A percentile compares a stretch with the other conserved stretches of the same genome.
Conservation (phyloP, 352 stramenopile species). For the Phytophthora cajani region DNA sequence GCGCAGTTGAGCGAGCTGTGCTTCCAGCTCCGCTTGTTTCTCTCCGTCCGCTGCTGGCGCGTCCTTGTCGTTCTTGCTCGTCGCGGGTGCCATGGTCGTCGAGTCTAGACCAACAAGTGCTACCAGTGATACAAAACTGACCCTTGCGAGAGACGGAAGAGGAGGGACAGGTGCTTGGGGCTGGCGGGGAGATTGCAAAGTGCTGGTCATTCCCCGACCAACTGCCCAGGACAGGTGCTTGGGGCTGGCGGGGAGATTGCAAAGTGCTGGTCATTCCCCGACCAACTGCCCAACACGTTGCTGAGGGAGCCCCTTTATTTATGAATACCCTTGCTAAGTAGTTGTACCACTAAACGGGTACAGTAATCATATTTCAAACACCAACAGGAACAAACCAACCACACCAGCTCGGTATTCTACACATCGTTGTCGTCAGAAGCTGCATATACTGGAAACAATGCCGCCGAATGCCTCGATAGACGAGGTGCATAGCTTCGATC, state of each 20-base stretch:
- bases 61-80: constrained; percentile 3
- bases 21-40: constrained; percentile 6
- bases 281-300: no score
- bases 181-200: no score
- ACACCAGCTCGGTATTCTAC: background rate
- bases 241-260: no score
- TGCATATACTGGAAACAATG: constrained; percentile 10
- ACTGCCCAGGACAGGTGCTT: no score
- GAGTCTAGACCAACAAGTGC: constrained; percentile 22
- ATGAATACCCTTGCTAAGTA: no score
- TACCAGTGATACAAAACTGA: constrained; percentile 9
- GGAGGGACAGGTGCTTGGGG: no score
- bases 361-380: no score
- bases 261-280: no score
- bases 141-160: no score
- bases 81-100: constrained; percentile 12
- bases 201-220: no score
- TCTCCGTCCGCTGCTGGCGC: background rate
- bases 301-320: no score
- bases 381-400: background rate
- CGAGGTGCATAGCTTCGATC: constrained; percentile 7
- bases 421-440: background rate
- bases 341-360: no score
- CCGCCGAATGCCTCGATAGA: constrained; percentile 10
- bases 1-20: constrained; percentile 5